phyloP scores from a whole-genome alignment of 305 asterid genomes.

The Stenogyne calaminthoides region DNA sequence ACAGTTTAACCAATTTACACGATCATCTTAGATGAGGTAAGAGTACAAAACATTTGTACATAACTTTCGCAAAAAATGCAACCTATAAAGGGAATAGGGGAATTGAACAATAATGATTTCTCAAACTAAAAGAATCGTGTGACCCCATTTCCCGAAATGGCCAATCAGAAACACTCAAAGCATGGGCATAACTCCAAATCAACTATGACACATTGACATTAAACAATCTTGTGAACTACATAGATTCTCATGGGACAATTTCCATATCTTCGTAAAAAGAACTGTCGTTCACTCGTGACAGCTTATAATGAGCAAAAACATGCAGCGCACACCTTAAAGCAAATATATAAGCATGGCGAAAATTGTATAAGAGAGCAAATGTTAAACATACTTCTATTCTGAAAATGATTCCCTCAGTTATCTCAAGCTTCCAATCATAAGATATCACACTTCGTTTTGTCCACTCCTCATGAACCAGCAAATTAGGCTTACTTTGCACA shows the following conservation, averaged over 20 bases:
- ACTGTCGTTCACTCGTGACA: neutral
- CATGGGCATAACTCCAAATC: neutral
- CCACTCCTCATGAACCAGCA: neutral
- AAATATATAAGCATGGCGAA: neutral
- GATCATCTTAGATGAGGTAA: too few relatives aligned
- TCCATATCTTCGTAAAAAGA: neutral
- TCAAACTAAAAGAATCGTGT: neutral
- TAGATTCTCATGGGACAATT: neutral
- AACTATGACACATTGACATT: neutral
- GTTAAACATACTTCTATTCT: neutral
- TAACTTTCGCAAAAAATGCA: neutral
- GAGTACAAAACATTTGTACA: neutral
- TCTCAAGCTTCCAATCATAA: neutral
- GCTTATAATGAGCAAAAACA: slow-evolving; percentile 2
- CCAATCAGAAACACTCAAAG: neutral
- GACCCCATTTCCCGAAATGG: neutral
- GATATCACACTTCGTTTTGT: neutral
- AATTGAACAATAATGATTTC: neutral
- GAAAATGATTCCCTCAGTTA: neutral
- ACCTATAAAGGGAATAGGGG: neutral
- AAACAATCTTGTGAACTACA: neutral
- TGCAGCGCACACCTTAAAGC: slow-evolving; percentile 4
- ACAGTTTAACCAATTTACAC: too few relatives aligned
- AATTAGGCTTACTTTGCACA: neutral
- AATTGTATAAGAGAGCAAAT: neutral